Conservation (phyloP, 495 filamentous ascomycete species). For the Annulohypoxylon nitens region DNA sequence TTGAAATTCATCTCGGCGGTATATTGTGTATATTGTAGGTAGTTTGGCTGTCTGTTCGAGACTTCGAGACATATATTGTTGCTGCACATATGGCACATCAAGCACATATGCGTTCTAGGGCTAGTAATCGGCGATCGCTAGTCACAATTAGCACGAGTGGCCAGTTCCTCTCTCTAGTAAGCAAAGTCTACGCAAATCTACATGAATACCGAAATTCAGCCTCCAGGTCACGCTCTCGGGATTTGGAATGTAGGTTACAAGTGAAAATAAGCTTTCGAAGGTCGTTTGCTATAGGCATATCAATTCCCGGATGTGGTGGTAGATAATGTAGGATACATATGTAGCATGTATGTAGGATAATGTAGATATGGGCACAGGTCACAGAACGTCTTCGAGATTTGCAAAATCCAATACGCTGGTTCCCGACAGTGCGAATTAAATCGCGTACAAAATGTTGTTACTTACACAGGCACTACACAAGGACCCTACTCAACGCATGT, state of each 20-base stretch:
- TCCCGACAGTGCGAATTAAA: conserved; percentile 37
- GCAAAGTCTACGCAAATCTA: conserved; percentile 18
- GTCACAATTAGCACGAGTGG: conserved; percentile 24
- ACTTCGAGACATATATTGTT: conserved; percentile 35
- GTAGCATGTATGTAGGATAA: background rate
- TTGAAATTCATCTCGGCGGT: conserved; percentile 19
- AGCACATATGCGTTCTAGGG: conserved; percentile 3
- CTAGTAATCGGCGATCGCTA: conserved; percentile 45
- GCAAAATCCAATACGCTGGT: conserved; percentile 35
- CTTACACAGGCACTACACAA: conserved; percentile 17
- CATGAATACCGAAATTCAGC: conserved; percentile 20
- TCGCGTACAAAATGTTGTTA: background rate
- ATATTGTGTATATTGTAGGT: conserved; percentile 2
- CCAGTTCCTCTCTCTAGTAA: conserved; percentile 38
- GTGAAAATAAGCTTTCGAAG: conserved; percentile 39
- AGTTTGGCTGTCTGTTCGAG: conserved; percentile 14
- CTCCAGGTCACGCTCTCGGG: conserved; percentile 25
- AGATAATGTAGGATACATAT: background rate
- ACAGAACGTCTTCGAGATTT: conserved; percentile 16
- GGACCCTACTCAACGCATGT: conserved; percentile 36
- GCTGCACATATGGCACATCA: conserved; percentile 20
- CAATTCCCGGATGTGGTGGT: conserved; percentile 35
- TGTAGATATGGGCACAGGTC: conserved; percentile 28
- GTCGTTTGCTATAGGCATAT: conserved; percentile 31
- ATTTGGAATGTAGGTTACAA: conserved; percentile 33